These are phyloP conservation scores for Serendipita indica DNA, from an alignment of 768 basidiomycete genomes.

Conservation along the genomic window DNA sequence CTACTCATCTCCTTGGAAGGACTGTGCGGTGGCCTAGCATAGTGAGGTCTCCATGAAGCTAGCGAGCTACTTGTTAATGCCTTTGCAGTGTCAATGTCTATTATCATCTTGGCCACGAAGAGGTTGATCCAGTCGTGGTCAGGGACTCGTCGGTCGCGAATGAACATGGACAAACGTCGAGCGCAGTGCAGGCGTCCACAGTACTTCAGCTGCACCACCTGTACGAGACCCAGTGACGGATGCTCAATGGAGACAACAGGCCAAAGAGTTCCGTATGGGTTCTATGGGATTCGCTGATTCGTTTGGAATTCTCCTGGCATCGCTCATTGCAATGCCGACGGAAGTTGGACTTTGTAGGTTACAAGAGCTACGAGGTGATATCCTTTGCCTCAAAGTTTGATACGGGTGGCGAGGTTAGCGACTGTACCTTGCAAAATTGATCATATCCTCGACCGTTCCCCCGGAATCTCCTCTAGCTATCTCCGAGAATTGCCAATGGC, in stretches of 20 bases:
- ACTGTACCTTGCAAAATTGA: too few species aligned
- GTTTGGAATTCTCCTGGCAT: conserved; percentile 51
- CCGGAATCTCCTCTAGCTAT: too few species aligned
- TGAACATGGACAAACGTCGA: not conserved
- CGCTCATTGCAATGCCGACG: conserved; percentile 52
- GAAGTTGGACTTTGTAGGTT: conserved; percentile 62
- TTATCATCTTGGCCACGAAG: conserved; percentile 67
- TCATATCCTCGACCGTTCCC: too few species aligned
- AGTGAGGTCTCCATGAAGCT: conserved; percentile 37
- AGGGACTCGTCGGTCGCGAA: not conserved
- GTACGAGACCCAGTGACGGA: conserved; percentile 11
- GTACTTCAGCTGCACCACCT: not conserved
- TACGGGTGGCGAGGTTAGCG: not conserved
- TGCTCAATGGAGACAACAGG: conserved; percentile 29
- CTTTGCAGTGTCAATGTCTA: conserved; percentile 70
- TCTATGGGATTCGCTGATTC: conserved; percentile 79
- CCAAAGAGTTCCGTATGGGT: conserved; percentile 69
- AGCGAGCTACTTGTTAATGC: not conserved
- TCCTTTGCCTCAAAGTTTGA: conserved; percentile 51
- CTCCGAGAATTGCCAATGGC: too few species aligned
- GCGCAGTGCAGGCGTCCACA: not conserved
- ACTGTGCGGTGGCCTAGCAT: conserved; percentile 82
- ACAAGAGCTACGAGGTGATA: conserved; percentile 56
- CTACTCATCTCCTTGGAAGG: conserved; percentile 75
- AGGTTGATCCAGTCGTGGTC: conserved; percentile 26